Conservation (phyloP, 2,329 filamentous ascomycete genomes). For the Elsinoe batatas region DNA sequence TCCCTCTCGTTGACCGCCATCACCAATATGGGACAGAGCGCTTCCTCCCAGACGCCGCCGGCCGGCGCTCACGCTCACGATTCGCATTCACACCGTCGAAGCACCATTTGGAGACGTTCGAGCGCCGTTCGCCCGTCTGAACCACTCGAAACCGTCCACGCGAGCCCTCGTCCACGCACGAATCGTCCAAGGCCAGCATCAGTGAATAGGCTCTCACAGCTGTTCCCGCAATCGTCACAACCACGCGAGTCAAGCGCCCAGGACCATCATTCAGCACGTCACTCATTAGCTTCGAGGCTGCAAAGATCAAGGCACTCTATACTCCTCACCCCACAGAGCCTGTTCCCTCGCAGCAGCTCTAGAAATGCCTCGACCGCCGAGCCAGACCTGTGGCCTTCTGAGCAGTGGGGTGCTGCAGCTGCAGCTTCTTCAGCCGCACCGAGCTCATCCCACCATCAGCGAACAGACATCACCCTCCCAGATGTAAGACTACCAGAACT, state of each 20-base stretch:
- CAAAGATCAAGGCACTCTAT: conserved; percentile 6
- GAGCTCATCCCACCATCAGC: neutral
- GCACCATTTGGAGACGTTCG: conserved; percentile 15
- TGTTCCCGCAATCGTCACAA: conserved; percentile 14
- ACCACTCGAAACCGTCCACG: conserved; percentile 4
- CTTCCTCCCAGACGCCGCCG: conserved; percentile 18
- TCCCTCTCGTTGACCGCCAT: neutral
- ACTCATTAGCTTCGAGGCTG: neutral
- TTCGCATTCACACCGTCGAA: conserved; percentile 4
- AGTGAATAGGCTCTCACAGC: conserved; percentile 25
- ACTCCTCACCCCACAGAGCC: neutral
- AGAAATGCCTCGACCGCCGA: neutral
- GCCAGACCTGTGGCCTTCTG: conserved; percentile 2
- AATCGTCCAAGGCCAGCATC: conserved; percentile 22
- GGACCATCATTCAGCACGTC: conserved; percentile 4
- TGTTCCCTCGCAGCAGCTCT: neutral
- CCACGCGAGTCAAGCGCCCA: conserved; percentile 2
- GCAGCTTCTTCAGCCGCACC: neutral
- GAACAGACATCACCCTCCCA: conserved; percentile 12
- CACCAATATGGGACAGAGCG: conserved; percentile 25
- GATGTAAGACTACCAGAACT: conserved; percentile 25
- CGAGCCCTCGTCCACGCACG: neutral
- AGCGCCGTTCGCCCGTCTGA: conserved; percentile 8
- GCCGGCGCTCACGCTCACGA: conserved; percentile 6
- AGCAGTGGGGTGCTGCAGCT: conserved; percentile 1